Base-by-base conservation (phyloP, 225 moss, liverwort and hornwort genomes). In the Asterella californica region DNA sequence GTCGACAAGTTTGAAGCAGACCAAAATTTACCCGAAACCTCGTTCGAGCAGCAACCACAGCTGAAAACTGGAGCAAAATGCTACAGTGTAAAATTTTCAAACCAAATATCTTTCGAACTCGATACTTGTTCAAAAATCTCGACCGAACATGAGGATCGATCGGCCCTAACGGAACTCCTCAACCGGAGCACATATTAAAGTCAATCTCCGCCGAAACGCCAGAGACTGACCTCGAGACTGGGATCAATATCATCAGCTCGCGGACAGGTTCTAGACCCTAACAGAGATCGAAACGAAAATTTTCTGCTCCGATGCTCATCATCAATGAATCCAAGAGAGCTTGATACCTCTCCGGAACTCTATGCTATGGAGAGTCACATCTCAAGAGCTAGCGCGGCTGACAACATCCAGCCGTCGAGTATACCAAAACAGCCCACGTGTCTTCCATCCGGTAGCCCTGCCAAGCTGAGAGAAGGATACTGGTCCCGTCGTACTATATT, bases 181-280 rank as follows among this genome's bases (percentile, higher is more conserved):
- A 9, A 53, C 5, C 74, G 11, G 18, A 74, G 53, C 52, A 30
- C n/a, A 9, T 53, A 0, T 22, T 21, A 22, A 18, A 15, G 15
- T 53, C 74, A 30, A 54, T 72, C 33, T 74, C 32, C 14, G 32
- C 52, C 74, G 7, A 74, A 15, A 74, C 7, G n/a, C 17, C n/a
- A 32, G 32, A 21, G 32, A 74, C 53, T 30, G 7, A 9, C 15
- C 32, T 49, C 74, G 19, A 52, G 52, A 53, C 5, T 53, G 74
- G 32, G 74, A 53, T 74, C 74, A 74, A 74, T 32, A 74, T 52
- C 53, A 74, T 74, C 74, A 74, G 53, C 50, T 30, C 30, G 74
- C 17, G 10, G 52, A 53, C 32, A 33, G 74, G 52, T 74, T 53
- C 15, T 52, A 33, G 53, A 52, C 53, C 32, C 52, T 30, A 17